Percentiles rank a stretch among this genome's conserved stretches.
phyloP scores from a whole-genome alignment of 805 yeast species.

The Schwanniomyces vanrijiae region DNA sequence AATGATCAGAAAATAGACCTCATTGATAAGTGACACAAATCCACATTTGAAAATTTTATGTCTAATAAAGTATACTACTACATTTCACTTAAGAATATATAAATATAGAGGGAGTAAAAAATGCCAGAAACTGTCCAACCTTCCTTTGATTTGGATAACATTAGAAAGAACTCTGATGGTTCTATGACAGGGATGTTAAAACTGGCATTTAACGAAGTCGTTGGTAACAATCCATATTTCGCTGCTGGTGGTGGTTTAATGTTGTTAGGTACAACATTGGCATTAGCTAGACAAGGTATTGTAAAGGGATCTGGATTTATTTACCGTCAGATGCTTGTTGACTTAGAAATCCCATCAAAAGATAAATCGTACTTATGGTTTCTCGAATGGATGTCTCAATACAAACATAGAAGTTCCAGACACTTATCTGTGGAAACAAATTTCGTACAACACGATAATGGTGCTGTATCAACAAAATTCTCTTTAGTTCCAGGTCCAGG shows the following conservation, averaged over 20 bases:
- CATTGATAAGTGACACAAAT: not conserved
- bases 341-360: constrained; percentile 87
- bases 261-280: constrained; percentile 89
- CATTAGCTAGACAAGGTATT: constrained; percentile 70
- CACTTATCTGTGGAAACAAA: constrained; percentile 90
- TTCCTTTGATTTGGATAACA: constrained; percentile 34
- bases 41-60: not conserved
- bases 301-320: constrained; percentile 62
- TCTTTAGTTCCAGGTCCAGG: constrained; percentile 98
- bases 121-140: not conserved
- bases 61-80: not conserved
- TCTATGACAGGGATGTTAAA: constrained; percentile 30
- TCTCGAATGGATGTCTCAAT: constrained; percentile 90
- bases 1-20: not conserved
- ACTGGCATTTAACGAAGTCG: constrained; percentile 50
- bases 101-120: not conserved
- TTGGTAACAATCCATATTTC: constrained; percentile 84
- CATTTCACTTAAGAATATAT: not conserved
- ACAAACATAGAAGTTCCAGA: constrained; percentile 72
- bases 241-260: constrained; percentile 98
- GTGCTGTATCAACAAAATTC: constrained; percentile 83
- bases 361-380: constrained; percentile 96
- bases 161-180: constrained; percentile 38
- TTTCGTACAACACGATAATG: constrained; percentile 87
- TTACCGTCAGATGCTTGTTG: constrained; percentile 83